Base-by-base conservation (phyloP, 257 asterid genomes). In the Nicotiana obtusifolia region DNA sequence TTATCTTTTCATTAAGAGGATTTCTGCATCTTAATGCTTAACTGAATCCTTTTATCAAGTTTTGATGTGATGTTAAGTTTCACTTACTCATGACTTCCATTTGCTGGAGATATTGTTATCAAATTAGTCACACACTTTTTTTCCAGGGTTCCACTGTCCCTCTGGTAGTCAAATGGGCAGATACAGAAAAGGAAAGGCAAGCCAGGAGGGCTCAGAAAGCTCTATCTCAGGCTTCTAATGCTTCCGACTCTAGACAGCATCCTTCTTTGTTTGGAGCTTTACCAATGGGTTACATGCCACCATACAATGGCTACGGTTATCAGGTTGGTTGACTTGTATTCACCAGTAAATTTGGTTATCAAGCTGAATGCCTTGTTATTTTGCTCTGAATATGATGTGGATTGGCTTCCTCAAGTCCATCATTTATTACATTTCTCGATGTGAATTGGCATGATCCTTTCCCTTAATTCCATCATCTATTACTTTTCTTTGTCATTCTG, bases 91-190 rank as follows among this genome's bases (percentile, higher is more conserved):
- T 26, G 62, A 49, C 62, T 49, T 75, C 64, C 16, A 75, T 24
- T 24, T 75, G 3, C 62, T 75, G 37, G 62, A 75, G 33, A 49
- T 75, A 26, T 15, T 15, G 44, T 26, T 49, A 82, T 69, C 22
- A 56, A 61, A 64, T 86, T 83, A 49, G 61, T 26, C 16, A 16
- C 1, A 44, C 56, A 17, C 75, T 69, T 53, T 41, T 82, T n/a
- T 80, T 44, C 77, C 81, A 94, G 99, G 98, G 97, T 83, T 91
- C 98, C 52, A 86, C 92, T 64, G 94, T 96, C 84, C 98, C 98
- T 28, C 89, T 96, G 91, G 99, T 96, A 87, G 98, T 96, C 82
- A 96, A 96, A 88, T 94, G 99, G 99, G 99, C 99, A 79, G 99
- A 96, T 89, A 96, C 99, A 77, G 99, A 96, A 80, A 96, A 96